Evolutionary conservation across 345 rosid species (phyloP).

Genomic region (Turnera subulata): DNA sequence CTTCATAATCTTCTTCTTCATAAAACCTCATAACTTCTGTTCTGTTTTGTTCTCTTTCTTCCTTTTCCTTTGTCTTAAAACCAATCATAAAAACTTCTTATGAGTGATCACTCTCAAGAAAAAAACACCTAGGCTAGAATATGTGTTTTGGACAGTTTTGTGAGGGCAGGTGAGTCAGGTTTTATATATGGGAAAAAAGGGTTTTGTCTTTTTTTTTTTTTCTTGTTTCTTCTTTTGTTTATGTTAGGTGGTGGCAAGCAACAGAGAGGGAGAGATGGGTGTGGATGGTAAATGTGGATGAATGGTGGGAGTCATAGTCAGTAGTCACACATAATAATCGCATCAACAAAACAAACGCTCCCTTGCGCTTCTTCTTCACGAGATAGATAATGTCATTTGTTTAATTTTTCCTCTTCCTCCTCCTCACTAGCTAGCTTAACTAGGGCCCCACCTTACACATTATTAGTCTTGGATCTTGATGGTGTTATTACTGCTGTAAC

Average conservation of each 20-base stretch:
- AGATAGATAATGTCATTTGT: slow-evolving; percentile 24
- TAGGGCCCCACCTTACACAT: neutral
- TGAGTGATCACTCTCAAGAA: neutral
- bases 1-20: slow-evolving; percentile 7
- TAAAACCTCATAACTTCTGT: slow-evolving; percentile 3
- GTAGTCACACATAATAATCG: no score
- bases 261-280: no score
- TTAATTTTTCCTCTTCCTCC: slow-evolving; percentile 1
- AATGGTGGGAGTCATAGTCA: slow-evolving; percentile 14
- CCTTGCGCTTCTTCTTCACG: slow-evolving; percentile 44
- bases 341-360: slow-evolving; percentile 27
- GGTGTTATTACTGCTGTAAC: neutral
- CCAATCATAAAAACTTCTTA: neutral
- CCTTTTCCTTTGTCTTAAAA: neutral
- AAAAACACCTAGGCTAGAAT: no score
- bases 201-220: neutral
- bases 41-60: no score
- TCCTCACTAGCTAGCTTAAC: no score
- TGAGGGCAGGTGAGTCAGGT: neutral
- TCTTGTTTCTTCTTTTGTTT: no score
- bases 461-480: neutral
- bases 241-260: no score
- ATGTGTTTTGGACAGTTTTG: no score
- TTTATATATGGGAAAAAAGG: slow-evolving; percentile 3
- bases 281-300: no score